These are phyloP conservation scores for Cenchrus americanus DNA, from an alignment of 176 grass and related monocot genomes.

Conservation along the genomic window DNA sequence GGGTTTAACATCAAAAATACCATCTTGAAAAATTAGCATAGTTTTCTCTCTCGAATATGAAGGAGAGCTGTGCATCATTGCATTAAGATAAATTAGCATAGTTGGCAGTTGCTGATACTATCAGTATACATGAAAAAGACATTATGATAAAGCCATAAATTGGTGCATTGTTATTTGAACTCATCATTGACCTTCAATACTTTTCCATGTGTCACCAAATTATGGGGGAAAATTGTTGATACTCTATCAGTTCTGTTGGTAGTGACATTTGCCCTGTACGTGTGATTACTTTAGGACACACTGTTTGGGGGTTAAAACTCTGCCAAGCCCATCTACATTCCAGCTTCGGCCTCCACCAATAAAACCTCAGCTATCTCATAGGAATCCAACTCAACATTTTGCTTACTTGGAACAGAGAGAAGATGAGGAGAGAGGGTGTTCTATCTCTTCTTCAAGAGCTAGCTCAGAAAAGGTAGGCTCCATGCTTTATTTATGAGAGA, in stretches of 20 bases:
- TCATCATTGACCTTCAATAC: neutral
- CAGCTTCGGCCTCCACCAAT: neutral
- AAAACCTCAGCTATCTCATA: no score
- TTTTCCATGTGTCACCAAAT: neutral
- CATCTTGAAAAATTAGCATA: neutral
- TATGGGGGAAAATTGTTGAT: neutral
- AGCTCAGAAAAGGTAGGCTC: no score
- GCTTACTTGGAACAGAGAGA: no score
- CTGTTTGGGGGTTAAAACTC: neutral
- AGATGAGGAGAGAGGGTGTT: no score
- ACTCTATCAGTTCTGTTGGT: neutral
- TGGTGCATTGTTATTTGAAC: neutral
- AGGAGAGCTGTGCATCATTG: no score
- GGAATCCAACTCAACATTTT: no score
- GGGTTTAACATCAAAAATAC: slow-evolving; percentile 11
- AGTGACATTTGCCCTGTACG: slow-evolving; percentile 11
- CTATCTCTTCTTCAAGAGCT: no score
- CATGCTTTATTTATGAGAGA: no score
- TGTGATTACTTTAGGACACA: slow-evolving; percentile 1
- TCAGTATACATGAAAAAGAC: neutral
- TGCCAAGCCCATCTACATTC: neutral
- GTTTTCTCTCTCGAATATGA: no score
- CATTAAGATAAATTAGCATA: no score
- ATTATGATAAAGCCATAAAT: neutral
- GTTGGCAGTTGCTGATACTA: no score